A percentile compares a stretch with the other conserved stretches of the same genome.
These are phyloP conservation scores for Geotrichum candidum DNA, from an alignment of 1,139 yeast species.

Conservation along the genomic window DNA sequence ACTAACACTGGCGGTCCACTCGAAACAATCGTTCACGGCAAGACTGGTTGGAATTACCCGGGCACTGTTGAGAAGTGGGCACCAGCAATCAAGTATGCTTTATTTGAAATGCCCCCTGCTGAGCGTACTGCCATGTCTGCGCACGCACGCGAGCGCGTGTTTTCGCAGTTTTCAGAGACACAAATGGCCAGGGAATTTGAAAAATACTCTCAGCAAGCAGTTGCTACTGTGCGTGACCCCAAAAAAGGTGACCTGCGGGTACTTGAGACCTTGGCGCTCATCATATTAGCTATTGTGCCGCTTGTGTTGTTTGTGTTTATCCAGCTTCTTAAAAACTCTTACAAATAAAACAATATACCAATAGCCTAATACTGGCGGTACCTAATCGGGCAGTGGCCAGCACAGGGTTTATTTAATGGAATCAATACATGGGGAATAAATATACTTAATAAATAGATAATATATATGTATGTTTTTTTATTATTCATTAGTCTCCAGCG, in stretches of 20 bases:
- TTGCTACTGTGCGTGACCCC: slow-evolving; percentile 18
- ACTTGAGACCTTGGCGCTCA: slow-evolving; percentile 17
- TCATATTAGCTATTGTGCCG: slow-evolving; percentile 20
- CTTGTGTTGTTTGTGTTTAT: slow-evolving; percentile 11
- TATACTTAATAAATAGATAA: slow-evolving; percentile 1
- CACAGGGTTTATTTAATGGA: not conserved
- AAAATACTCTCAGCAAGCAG: slow-evolving; percentile 27
- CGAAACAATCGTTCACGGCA: slow-evolving; percentile 61
- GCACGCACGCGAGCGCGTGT: slow-evolving; percentile 50
- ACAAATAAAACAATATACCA: not conserved
- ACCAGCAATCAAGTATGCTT: slow-evolving; percentile 45
- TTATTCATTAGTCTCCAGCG: slow-evolving; percentile 22
- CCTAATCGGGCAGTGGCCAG: not conserved
- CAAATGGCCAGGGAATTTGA: slow-evolving; percentile 58
- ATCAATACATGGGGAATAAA: not conserved
- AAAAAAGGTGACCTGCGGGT: slow-evolving; percentile 23
- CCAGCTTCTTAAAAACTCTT: slow-evolving; percentile 20
- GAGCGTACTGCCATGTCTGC: slow-evolving; percentile 39
- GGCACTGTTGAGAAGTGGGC: slow-evolving; percentile 61
- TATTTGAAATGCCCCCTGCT: slow-evolving; percentile 32
- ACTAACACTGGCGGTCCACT: slow-evolving; percentile 88
- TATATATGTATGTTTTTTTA: slow-evolving; percentile 19
- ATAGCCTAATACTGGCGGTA: not conserved
- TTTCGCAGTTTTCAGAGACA: slow-evolving; percentile 51
- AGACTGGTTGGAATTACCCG: slow-evolving; percentile 73